These are phyloP conservation scores for Talaromyces sp. DNA, from an alignment of 2,329 filamentous ascomycete genomes.

Conservation along the genomic window DNA sequence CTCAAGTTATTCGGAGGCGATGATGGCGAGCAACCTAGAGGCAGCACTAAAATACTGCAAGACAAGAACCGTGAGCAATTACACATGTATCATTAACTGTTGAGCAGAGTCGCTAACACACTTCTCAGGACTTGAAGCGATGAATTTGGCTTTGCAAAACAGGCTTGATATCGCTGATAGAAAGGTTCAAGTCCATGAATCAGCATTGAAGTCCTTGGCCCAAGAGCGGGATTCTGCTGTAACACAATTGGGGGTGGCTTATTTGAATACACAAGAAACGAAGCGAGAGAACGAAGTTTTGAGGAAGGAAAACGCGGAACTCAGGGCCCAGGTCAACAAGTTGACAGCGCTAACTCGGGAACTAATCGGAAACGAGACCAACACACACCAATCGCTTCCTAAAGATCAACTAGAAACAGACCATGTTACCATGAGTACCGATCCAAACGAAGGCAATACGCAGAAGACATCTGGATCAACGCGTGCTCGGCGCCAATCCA, in stretches of 20 bases:
- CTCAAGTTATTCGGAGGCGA: slow-evolving; percentile 37
- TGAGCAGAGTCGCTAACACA: slow-evolving; percentile 24
- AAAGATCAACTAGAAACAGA: slow-evolving; percentile 22
- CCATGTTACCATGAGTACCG: slow-evolving; percentile 25
- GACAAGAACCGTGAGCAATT: slow-evolving; percentile 40
- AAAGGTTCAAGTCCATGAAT: slow-evolving; percentile 53
- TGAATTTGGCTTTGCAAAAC: slow-evolving; percentile 53
- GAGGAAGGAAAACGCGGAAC: slow-evolving; percentile 37
- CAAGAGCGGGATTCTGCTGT: slow-evolving; percentile 58
- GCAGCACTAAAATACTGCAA: slow-evolving; percentile 27
- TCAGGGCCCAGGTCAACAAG: slow-evolving; percentile 36
- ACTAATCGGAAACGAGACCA: slow-evolving; percentile 25
- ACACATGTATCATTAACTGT: background rate
- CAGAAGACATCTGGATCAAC: slow-evolving; percentile 29
- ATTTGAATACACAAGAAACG: slow-evolving; percentile 49
- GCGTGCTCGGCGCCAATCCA: slow-evolving; percentile 20
- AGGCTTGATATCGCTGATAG: slow-evolving; percentile 55
- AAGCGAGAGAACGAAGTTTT: slow-evolving; percentile 40
- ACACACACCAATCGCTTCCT: slow-evolving; percentile 21
- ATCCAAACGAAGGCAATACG: slow-evolving; percentile 31
- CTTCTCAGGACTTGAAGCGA: slow-evolving; percentile 47
- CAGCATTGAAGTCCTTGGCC: slow-evolving; percentile 53
- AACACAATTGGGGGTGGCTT: slow-evolving; percentile 56
- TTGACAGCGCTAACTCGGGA: slow-evolving; percentile 24
- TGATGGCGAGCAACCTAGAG: slow-evolving; percentile 40